Conservation (phyloP, 1,284 basidiomycete species). For the Exsudoporus floridanus region DNA sequence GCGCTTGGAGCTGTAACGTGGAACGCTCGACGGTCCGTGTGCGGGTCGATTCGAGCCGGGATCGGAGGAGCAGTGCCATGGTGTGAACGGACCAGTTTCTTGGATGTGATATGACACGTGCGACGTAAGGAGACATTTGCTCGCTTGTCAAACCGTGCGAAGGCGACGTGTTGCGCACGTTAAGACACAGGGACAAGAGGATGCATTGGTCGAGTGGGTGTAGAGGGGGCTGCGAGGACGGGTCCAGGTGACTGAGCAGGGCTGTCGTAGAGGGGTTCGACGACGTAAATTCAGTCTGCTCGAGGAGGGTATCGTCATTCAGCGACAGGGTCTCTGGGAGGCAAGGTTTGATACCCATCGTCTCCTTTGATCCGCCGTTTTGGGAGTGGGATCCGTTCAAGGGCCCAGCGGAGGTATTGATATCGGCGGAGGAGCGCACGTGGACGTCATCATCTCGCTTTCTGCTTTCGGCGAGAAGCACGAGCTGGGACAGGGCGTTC, state of each 20-base stretch:
- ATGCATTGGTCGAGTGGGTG: slow-evolving; percentile 92
- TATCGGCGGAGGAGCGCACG: slow-evolving; percentile 14
- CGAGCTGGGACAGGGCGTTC: slow-evolving; percentile 83
- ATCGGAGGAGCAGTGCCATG: slow-evolving; percentile 88
- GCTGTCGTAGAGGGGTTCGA: slow-evolving; percentile 49
- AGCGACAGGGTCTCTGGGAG: slow-evolving; percentile 81
- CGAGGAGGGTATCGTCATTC: slow-evolving; percentile 96
- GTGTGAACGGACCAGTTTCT: slow-evolving; percentile 94
- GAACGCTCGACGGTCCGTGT: slow-evolving; percentile 90
- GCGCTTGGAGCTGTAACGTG: slow-evolving; percentile 85
- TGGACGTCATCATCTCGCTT: slow-evolving; percentile 42
- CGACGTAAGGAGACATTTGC: slow-evolving; percentile 88
- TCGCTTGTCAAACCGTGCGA: slow-evolving; percentile 83
- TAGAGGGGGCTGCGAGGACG: slow-evolving; percentile 79
- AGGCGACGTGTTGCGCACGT: slow-evolving; percentile 86
- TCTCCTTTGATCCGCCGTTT: slow-evolving; percentile 10
- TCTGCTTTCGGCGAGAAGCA: slow-evolving; percentile 88
- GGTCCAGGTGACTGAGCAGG: slow-evolving; percentile 69
- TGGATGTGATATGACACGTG: slow-evolving; percentile 83
- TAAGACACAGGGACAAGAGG: slow-evolving; percentile 85
- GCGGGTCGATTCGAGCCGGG: slow-evolving; percentile 81
- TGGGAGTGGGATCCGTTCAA: slow-evolving; percentile 16
- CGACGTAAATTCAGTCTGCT: slow-evolving; percentile 89
- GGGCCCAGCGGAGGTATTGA: slow-evolving; percentile 16
- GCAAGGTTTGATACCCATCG: slow-evolving; percentile 18